Percentiles rank a stretch among this genome's conserved stretches.
Evolutionary conservation across 2,329 filamentous ascomycete species (phyloP).

Genomic region (Volutella citrinella): DNA sequence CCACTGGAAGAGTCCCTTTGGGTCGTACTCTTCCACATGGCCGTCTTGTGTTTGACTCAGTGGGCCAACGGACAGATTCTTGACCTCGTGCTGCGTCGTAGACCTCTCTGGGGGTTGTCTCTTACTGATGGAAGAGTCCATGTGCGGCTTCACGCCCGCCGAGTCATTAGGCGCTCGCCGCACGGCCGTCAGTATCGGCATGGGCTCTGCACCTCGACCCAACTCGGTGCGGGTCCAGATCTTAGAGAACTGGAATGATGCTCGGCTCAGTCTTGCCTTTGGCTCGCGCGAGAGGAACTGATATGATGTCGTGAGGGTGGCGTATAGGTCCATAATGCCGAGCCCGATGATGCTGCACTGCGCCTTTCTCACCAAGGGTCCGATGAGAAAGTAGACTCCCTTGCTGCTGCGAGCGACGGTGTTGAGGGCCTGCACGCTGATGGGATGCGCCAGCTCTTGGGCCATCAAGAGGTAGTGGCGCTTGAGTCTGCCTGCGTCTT

Average conservation of each 20-base stretch:
- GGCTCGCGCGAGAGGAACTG: constrained; percentile 14
- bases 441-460: constrained; percentile 16
- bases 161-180: constrained; percentile 17
- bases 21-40: fast-evolving
- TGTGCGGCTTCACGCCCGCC: constrained; percentile 7
- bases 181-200: constrained; percentile 20
- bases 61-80: no score
- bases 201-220: constrained; percentile 11
- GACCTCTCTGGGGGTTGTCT: constrained; percentile 5
- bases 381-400: constrained; percentile 19
- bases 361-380: constrained; percentile 17
- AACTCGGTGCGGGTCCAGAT: constrained; percentile 17
- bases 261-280: constrained; percentile 13
- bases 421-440: constrained; percentile 17
- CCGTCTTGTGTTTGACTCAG: no score
- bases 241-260: constrained; percentile 18
- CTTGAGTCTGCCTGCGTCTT: constrained; percentile 9
- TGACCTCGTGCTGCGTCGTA: constrained; percentile 6
- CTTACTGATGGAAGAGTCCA: constrained; percentile 6
- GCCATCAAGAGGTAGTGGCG: constrained; percentile 18
- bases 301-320: constrained; percentile 16
- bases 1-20: constrained; percentile 16
- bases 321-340: constrained; percentile 22
- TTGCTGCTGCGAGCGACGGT: constrained; percentile 13
- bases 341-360: constrained; percentile 20